These are phyloP conservation scores for Gastrolobium bilobum DNA, from an alignment of 306 rosid genomes.

Conservation along the genomic window DNA sequence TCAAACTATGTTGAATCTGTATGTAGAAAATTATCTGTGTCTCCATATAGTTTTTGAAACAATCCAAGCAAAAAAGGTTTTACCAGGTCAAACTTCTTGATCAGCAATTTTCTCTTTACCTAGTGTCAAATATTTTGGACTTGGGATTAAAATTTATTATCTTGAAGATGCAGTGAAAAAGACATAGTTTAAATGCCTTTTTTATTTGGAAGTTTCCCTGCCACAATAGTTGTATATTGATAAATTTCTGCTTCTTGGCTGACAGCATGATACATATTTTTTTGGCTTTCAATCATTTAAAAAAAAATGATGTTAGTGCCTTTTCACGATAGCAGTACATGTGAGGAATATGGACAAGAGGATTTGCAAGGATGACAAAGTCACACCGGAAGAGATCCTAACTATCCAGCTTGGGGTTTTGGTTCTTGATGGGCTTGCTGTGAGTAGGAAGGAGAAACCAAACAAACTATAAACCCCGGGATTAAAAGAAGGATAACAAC, in stretches of 20 bases:
- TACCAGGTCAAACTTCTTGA: neutral
- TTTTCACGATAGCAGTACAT: slow-evolving; percentile 1
- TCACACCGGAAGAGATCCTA: neutral
- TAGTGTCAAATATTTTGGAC: neutral
- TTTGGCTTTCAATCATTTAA: slow-evolving; percentile 11
- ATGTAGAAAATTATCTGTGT: neutral
- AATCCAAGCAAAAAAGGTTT: neutral
- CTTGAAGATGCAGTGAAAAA: slow-evolving; percentile 8
- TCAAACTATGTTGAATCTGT: slow-evolving; percentile 17
- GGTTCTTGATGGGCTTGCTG: neutral
- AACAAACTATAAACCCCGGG: neutral
- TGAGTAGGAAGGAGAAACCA: slow-evolving; percentile 9
- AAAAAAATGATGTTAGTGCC: slow-evolving; percentile 4
- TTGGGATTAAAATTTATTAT: slow-evolving; percentile 27
- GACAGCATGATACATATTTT: neutral
- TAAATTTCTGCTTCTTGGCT: slow-evolving; percentile 24
- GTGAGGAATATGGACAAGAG: neutral
- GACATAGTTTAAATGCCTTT: neutral
- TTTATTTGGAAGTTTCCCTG: slow-evolving; percentile 14
- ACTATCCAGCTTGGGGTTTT: neutral
- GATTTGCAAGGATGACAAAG: neutral
- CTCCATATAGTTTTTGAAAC: slow-evolving; percentile 2
- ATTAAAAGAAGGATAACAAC: neutral
- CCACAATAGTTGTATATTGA: neutral
- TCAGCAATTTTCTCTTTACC: neutral